Conservation (phyloP, 2,329 filamentous ascomycete species). For the Monosporascus cannonballus region DNA sequence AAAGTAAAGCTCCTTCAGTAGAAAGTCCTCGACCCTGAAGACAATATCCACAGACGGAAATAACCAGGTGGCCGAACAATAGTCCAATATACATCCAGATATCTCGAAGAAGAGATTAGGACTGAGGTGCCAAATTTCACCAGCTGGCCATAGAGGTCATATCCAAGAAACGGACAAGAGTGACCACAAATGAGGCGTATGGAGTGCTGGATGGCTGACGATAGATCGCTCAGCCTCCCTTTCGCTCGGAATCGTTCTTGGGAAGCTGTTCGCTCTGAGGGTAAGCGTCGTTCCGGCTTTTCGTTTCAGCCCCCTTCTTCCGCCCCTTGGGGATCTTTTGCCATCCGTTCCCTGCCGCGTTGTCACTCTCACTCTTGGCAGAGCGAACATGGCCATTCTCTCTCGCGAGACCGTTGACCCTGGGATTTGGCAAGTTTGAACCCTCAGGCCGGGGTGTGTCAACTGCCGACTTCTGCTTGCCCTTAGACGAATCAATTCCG, state of each 20-base stretch:
- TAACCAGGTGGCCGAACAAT: conserved; percentile 16
- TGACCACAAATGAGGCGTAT: conserved; percentile 5
- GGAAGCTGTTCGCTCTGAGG: conserved; percentile 48
- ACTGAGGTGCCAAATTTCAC: conserved; percentile 6
- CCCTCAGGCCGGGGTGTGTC: conserved; percentile 19
- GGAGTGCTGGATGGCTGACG: neutral
- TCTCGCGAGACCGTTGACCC: conserved; percentile 33
- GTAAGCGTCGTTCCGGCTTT: conserved; percentile 36
- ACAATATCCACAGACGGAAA: conserved; percentile 12
- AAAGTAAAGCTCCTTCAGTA: neutral
- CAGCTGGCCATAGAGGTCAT: conserved; percentile 10
- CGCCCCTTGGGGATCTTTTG: conserved; percentile 51
- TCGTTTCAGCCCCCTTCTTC: conserved; percentile 45
- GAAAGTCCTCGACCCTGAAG: conserved; percentile 3
- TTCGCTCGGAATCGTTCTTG: conserved; percentile 54
- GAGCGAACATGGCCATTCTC: conserved; percentile 49
- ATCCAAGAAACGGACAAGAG: conserved; percentile 21
- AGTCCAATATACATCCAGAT: conserved; percentile 15
- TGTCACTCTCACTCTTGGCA: conserved; percentile 48
- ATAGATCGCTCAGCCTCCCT: conserved; percentile 46
- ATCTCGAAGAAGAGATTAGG: conserved; percentile 14
- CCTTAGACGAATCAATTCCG: conserved; percentile 14
- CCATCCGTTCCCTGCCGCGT: conserved; percentile 41
- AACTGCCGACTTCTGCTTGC: conserved; percentile 22
- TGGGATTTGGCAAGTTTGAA: conserved; percentile 19